phyloP scores from a whole-genome alignment of 257 asterid species.

The Cinchona pubescens region DNA sequence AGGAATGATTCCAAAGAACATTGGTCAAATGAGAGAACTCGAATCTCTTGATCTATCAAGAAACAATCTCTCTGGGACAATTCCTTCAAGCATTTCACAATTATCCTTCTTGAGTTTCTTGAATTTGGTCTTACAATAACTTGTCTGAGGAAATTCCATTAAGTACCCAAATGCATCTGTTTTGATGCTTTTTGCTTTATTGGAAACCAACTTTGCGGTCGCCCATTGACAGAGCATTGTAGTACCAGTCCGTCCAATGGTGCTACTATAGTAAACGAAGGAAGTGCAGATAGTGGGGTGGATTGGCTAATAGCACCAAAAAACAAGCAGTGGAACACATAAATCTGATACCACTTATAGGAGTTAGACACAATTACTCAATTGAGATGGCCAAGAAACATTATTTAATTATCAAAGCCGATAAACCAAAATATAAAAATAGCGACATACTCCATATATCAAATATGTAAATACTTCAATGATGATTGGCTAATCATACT shows the following conservation, averaged over 20 bases:
- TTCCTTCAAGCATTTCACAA: slow-evolving; percentile 22
- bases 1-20: neutral
- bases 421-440: too few species aligned
- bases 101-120: slow-evolving; percentile 2
- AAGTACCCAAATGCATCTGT: neutral
- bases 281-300: neutral
- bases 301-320: neutral
- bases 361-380: too few species aligned
- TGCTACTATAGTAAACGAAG: neutral
- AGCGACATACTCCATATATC: too few species aligned
- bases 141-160: slow-evolving; percentile 17
- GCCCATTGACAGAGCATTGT: neutral
- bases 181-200: neutral
- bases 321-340: too few species aligned
- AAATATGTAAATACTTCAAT: too few species aligned
- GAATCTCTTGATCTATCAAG: slow-evolving; percentile 26
- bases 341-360: too few species aligned
- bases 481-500: too few species aligned
- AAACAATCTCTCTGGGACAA: slow-evolving; percentile 20
- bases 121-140: slow-evolving; percentile 26
- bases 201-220: neutral
- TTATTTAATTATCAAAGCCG: too few species aligned
- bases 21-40: neutral
- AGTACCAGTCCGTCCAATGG: neutral
- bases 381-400: too few species aligned